These are phyloP conservation scores for Tremellales sp. DNA, from an alignment of 1,284 basidiomycete species.

Conservation along the genomic window DNA sequence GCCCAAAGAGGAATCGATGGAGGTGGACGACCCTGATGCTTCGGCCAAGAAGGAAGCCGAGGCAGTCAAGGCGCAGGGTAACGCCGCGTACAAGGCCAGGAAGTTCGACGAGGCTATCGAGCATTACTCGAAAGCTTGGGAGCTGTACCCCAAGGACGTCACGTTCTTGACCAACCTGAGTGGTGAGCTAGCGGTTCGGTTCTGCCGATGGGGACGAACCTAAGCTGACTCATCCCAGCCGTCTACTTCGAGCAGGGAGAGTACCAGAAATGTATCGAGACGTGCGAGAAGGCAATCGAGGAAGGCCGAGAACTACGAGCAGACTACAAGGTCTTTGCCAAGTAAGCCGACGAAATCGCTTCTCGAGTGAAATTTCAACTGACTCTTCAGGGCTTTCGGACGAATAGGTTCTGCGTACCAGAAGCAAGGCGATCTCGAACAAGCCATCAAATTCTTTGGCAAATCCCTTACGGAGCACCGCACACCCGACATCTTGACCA, in stretches of 20 bases:
- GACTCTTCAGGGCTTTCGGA: constrained; percentile 69
- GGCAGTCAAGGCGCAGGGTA: constrained; percentile 71
- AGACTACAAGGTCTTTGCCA: constrained; percentile 58
- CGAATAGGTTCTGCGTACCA: constrained; percentile 83
- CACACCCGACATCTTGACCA: constrained; percentile 86
- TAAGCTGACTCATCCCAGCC: constrained; percentile 54
- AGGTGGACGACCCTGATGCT: constrained; percentile 65
- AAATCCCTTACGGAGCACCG: constrained; percentile 96
- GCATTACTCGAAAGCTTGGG: constrained; percentile 85
- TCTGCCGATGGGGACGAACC: constrained; percentile 1
- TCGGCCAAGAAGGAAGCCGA: constrained; percentile 69
- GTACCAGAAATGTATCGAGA: constrained; percentile 84
- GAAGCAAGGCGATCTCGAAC: constrained; percentile 71
- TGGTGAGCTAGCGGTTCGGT: constrained; percentile 57
- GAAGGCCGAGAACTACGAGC: constrained; percentile 68
- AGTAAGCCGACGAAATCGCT: constrained; percentile 35
- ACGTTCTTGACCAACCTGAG: constrained; percentile 87
- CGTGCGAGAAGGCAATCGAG: constrained; percentile 90
- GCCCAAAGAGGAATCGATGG: constrained; percentile 61
- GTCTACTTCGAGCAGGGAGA: constrained; percentile 91
- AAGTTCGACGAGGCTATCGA: constrained; percentile 69
- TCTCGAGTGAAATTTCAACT: neutral
- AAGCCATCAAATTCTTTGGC: constrained; percentile 83
- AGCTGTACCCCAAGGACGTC: constrained; percentile 85
- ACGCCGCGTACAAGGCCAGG: constrained; percentile 79